Evolutionary conservation across 768 basidiomycete genomes (phyloP).

Genomic region (Termitomyces sp.): DNA sequence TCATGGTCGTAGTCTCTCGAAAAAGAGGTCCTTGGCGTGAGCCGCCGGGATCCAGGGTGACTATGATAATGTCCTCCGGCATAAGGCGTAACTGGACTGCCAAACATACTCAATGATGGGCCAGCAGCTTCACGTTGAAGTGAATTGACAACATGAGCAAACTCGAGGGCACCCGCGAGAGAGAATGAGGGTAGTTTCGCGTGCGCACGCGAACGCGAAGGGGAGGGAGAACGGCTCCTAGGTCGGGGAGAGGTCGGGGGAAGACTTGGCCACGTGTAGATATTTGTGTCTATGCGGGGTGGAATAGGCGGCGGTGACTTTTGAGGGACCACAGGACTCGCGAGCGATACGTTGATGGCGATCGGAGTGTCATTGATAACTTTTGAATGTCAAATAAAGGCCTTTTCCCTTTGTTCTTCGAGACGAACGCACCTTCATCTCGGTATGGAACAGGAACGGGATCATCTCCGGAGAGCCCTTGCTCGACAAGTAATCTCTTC

Average conservation of each 20-base stretch:
- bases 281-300: constrained; percentile 6
- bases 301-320: not conserved
- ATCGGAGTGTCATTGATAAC: constrained; percentile 10
- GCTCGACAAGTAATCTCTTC: constrained; percentile 42
- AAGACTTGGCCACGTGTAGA: constrained; percentile 18
- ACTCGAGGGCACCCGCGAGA: constrained; percentile 92
- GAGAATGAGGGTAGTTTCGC: constrained; percentile 78
- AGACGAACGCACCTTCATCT: constrained; percentile 49
- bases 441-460: constrained; percentile 44
- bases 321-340: constrained; percentile 12
- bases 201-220: constrained; percentile 26
- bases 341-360: constrained; percentile 19
- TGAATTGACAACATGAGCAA: constrained; percentile 83
- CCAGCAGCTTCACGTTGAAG: constrained; percentile 65
- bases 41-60: constrained; percentile 19
- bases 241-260: constrained; percentile 31
- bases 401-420: not conserved
- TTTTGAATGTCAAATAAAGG: not conserved
- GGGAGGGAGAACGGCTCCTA: constrained; percentile 50
- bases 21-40: constrained; percentile 20
- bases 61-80: constrained; percentile 69
- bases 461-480: constrained; percentile 55
- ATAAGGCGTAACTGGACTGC: constrained; percentile 61
- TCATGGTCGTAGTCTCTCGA: constrained; percentile 37
- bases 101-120: constrained; percentile 56